Conservation (phyloP, 2,329 filamentous ascomycete genomes). For the Trematosphaeria pertusa region DNA sequence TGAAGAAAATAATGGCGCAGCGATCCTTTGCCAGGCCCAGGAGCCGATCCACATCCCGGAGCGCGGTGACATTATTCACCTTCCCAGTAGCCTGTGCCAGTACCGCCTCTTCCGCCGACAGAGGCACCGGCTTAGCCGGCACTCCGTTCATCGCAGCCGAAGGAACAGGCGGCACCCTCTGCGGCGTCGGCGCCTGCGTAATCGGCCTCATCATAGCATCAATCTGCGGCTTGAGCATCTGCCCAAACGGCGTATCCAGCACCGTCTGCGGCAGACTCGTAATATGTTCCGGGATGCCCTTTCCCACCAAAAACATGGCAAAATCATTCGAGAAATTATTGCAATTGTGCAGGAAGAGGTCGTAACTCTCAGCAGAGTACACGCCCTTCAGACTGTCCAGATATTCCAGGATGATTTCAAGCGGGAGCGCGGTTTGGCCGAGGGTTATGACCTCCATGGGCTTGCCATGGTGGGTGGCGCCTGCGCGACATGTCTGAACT, state of each 20-base stretch:
- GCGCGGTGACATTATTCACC: slow-evolving; percentile 68
- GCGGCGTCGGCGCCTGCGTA: slow-evolving; percentile 63
- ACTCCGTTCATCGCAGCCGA: slow-evolving; percentile 11
- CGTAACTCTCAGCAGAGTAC: slow-evolving; percentile 84
- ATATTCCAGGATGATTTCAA: slow-evolving; percentile 86
- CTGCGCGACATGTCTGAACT: slow-evolving; percentile 80
- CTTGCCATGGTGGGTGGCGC: slow-evolving; percentile 82
- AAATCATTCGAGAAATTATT: slow-evolving; percentile 98
- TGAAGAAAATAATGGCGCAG: slow-evolving; percentile 89
- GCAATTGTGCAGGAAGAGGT: slow-evolving; percentile 90
- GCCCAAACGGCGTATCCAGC: slow-evolving; percentile 83
- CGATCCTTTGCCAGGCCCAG: slow-evolving; percentile 67
- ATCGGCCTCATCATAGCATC: slow-evolving; percentile 68
- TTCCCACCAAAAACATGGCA: slow-evolving; percentile 85
- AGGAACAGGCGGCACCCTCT: slow-evolving; percentile 23
- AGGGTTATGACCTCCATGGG: slow-evolving; percentile 79
- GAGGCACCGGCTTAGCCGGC: slow-evolving; percentile 8
- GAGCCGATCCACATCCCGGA: slow-evolving; percentile 66
- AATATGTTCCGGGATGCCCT: slow-evolving; percentile 87
- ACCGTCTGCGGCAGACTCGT: slow-evolving; percentile 84
- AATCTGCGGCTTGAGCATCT: slow-evolving; percentile 82
- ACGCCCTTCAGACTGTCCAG: slow-evolving; percentile 81
- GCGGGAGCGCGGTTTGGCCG: slow-evolving; percentile 78
- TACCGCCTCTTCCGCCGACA: slow-evolving; percentile 15
- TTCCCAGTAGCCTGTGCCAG: slow-evolving; percentile 46